Evolutionary conservation across 768 basidiomycete species (phyloP).

Genomic region (Strobilomyces dryophilus): DNA sequence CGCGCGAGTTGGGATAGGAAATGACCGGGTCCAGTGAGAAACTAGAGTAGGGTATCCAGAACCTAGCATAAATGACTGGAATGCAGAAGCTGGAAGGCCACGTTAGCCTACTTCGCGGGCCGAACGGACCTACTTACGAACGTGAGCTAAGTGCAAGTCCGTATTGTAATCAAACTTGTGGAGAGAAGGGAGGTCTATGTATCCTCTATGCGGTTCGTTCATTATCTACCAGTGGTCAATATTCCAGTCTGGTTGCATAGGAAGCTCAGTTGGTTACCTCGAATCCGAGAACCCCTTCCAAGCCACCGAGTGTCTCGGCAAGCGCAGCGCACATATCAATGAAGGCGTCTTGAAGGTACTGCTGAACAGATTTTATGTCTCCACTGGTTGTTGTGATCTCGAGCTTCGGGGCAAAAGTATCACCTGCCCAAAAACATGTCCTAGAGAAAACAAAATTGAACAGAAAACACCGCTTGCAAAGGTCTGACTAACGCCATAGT

Average conservation of each 20-base stretch:
- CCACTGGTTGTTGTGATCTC: slow-evolving; percentile 45
- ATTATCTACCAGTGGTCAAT: slow-evolving; percentile 54
- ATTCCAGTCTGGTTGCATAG: neutral
- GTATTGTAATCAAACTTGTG: slow-evolving; percentile 92
- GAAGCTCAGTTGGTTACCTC: slow-evolving; percentile 50
- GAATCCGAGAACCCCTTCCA: slow-evolving; percentile 83
- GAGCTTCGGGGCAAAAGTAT: slow-evolving; percentile 78
- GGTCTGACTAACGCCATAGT: slow-evolving; percentile 75
- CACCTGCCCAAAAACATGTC: slow-evolving; percentile 92
- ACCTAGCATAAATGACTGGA: slow-evolving; percentile 91
- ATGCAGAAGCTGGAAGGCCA: slow-evolving; percentile 57
- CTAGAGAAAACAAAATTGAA: slow-evolving; percentile 33
- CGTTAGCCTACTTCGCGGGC: neutral
- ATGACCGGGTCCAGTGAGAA: slow-evolving; percentile 79
- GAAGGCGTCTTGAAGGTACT: slow-evolving; percentile 79
- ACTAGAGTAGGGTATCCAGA: slow-evolving; percentile 80
- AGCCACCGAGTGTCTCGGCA: slow-evolving; percentile 60
- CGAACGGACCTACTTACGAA: slow-evolving; percentile 49
- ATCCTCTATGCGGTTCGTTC: slow-evolving; percentile 95
- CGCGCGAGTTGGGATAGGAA: slow-evolving; percentile 79
- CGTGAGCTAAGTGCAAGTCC: slow-evolving; percentile 79
- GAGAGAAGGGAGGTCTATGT: slow-evolving; percentile 76
- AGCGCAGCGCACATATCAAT: slow-evolving; percentile 72
- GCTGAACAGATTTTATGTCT: slow-evolving; percentile 62
- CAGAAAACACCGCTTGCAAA: neutral